A percentile compares a stretch with the other conserved stretches of the same genome.
Conservation (phyloP, 352 stramenopile genomes). For the Pythium monospermum region DNA sequence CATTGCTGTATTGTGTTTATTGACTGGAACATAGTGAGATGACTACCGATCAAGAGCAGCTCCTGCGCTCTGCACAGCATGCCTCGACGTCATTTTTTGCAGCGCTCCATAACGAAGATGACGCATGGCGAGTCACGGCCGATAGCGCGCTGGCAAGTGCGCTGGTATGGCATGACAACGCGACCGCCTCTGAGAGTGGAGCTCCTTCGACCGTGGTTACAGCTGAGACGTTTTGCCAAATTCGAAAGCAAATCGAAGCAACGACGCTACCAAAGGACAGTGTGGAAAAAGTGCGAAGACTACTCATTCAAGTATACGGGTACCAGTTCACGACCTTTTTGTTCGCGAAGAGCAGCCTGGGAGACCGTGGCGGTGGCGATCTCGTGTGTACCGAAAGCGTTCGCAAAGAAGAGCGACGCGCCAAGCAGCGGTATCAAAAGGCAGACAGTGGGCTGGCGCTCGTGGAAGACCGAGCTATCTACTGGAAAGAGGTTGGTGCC, state of each 20-base stretch:
- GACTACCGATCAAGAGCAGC: background rate
- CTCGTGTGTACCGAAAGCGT: conserved; percentile 1
- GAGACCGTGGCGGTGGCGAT: conserved; percentile 1
- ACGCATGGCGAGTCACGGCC: conserved; percentile 48
- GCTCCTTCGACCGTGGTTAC: background rate
- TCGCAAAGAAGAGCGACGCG: conserved; percentile 28
- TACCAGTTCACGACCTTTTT: conserved; percentile 50
- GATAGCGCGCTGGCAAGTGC: conserved; percentile 44
- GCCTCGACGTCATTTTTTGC: background rate
- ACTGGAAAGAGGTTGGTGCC: conserved; percentile 69
- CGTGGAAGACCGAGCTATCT: conserved; percentile 42
- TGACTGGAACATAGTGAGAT: background rate
- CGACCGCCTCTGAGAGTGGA: background rate
- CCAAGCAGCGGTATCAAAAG: conserved; percentile 33
- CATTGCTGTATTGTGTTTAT: too few species aligned
- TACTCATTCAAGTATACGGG: conserved; percentile 34
- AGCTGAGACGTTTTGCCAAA: conserved; percentile 5
- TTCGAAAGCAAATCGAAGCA: conserved; percentile 9
- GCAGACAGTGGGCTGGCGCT: conserved; percentile 27
- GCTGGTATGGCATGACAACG: conserved; percentile 13
- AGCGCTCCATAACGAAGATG: conserved; percentile 25
- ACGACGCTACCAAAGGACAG: background rate
- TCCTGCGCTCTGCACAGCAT: too few species aligned
- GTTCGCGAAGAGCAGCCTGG: conserved; percentile 42
- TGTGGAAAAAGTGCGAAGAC: conserved; percentile 14